Base-by-base conservation (phyloP, 305 asterid genomes). In the Coffea humblotiana region DNA sequence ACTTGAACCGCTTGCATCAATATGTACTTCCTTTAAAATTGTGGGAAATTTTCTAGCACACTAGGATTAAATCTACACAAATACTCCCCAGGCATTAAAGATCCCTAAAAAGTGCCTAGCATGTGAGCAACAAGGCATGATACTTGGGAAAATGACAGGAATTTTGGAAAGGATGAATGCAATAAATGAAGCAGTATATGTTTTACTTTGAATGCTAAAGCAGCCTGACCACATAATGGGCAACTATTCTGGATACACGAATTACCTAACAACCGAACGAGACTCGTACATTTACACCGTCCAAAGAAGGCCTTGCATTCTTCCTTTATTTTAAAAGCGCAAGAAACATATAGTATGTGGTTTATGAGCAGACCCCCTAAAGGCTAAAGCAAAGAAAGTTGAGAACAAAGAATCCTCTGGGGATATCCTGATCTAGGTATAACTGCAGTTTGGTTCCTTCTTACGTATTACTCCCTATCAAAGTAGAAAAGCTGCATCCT, bases 361-460 rank as follows among this genome's bases (percentile, higher is more conserved):
- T 79, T 72, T 4, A 71, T 32, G 48, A 72, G 51, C 67, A 72
- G 52, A 49, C 72, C 16, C 75, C 35, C 74, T 27, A 21, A 72
- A 67, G 51, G 19, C 74, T 27, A 21, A 72, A 67, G 51, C 45
- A 54, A 63, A 72, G 27, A 79, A 40, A 25, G 67, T 27, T 72
- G 19, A 79, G 66, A 47, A 68, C 19, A 61, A 70, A 54, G 76
- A 70, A 78, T 13, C 70, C 63, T 18, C 45, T 47, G 45, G 56
- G 58, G 23, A 47, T 45, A 67, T 70, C 77, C 72, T 81, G 77
- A 60, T 69, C 75, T 40, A 80, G 78, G 84, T 70, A 79, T 58
- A 60, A 78, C 84, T 85, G 84, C 84, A 85, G 79, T 85, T 73
- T 82, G 77, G 79, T 18, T 80, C 69, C 15, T 16, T 73, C 14